Conservation (phyloP, 1,284 basidiomycete species). For the Malassezia sp. region DNA sequence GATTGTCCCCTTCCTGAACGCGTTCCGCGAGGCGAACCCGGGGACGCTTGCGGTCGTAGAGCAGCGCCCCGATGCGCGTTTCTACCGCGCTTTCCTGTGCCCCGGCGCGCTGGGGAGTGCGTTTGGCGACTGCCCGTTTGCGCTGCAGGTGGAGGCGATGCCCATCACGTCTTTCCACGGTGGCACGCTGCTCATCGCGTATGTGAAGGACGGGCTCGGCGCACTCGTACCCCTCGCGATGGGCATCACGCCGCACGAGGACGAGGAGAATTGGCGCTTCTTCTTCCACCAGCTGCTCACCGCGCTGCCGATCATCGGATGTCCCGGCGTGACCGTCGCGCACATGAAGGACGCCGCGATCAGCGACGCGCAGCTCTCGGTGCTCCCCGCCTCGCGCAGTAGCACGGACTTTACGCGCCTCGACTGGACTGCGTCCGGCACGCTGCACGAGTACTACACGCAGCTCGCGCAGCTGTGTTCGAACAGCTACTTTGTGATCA, state of each 20-base stretch:
- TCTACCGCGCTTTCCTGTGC: constrained; percentile 15
- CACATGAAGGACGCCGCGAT: constrained; percentile 5
- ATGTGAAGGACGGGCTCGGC: constrained; percentile 11
- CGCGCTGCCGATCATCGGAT: constrained; percentile 11
- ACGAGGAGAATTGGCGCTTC: constrained; percentile 19
- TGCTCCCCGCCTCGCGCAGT: constrained; percentile 11
- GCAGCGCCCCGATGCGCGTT: constrained; percentile 14
- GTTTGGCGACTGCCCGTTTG: constrained; percentile 16
- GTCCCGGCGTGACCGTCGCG: constrained; percentile 8
- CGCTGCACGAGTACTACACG: constrained; percentile 13
- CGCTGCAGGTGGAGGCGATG: constrained; percentile 11
- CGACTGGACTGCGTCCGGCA: constrained; percentile 13
- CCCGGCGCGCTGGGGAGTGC: constrained; percentile 10
- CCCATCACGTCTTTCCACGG: constrained; percentile 12
- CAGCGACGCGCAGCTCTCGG: constrained; percentile 5
- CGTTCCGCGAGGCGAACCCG: constrained; percentile 15
- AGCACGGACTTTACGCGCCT: background rate
- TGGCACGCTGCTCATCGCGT: constrained; percentile 10
- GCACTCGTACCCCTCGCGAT: constrained; percentile 10
- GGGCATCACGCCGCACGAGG: constrained; percentile 10
- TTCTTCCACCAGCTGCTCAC: constrained; percentile 16
- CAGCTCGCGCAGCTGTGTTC: constrained; percentile 11
- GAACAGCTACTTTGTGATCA: constrained; percentile 14
- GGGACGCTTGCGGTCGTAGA: constrained; percentile 14
- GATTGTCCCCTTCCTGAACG: constrained; percentile 16